Percentiles rank a stretch among this genome's conserved stretches.
Conservation (phyloP, 1,284 basidiomycete genomes). For the Singerocomus inundabilis region DNA sequence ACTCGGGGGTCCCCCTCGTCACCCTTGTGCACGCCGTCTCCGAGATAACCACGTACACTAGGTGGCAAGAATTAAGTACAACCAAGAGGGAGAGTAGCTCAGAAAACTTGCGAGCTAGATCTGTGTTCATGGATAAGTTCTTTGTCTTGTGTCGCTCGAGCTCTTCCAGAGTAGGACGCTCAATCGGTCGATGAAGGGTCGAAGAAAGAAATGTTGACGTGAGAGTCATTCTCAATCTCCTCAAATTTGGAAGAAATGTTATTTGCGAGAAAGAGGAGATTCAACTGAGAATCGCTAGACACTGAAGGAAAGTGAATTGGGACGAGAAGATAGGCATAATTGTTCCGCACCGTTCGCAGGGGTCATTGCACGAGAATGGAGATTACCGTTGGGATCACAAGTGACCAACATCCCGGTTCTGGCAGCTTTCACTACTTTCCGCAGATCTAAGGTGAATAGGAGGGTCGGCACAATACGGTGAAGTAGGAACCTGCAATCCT, state of each 20-base stretch:
- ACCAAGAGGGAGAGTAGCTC: not conserved
- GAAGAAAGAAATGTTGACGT: slow-evolving; percentile 81
- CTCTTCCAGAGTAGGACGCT: slow-evolving; percentile 82
- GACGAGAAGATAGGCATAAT: not conserved
- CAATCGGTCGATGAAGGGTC: slow-evolving; percentile 75
- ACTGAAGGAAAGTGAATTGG: slow-evolving; percentile 36
- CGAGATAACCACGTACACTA: slow-evolving; percentile 73
- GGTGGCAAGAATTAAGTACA: not conserved
- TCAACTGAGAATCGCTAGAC: slow-evolving; percentile 45
- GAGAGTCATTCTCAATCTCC: slow-evolving; percentile 71
- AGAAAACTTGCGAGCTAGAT: slow-evolving; percentile 51
- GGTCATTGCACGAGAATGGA: slow-evolving; percentile 87
- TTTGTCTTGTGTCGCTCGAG: slow-evolving; percentile 63
- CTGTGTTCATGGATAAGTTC: slow-evolving; percentile 70
- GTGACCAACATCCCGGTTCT: slow-evolving; percentile 82
- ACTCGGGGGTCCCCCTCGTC: slow-evolving; percentile 80
- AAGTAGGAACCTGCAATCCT: slow-evolving; percentile 54
- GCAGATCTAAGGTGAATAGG: slow-evolving; percentile 44
- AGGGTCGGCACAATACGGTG: not conserved
- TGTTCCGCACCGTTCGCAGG: slow-evolving; percentile 57
- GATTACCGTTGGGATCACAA: slow-evolving; percentile 64
- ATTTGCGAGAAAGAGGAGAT: slow-evolving; percentile 76
- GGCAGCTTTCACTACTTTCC: slow-evolving; percentile 57
- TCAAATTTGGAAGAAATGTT: slow-evolving; percentile 74
- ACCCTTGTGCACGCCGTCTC: slow-evolving; percentile 86